Base-by-base conservation (phyloP, 306 rosid genomes). In the Vigna nakashimae region DNA sequence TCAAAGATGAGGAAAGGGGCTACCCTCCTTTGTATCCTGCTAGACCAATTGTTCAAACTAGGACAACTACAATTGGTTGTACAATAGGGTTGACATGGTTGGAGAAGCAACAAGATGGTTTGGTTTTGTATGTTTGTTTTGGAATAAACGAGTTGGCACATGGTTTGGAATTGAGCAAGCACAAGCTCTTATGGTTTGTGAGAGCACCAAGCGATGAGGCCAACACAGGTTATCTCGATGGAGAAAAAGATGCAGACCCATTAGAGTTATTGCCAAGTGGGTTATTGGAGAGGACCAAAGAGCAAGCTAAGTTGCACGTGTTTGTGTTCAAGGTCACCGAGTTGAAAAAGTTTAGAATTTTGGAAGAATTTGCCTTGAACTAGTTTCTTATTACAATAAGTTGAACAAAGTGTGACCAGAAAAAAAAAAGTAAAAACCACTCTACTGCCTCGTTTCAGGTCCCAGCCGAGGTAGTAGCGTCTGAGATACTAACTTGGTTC, bases 291-390 rank as follows among this genome's bases (percentile, higher is more conserved):
- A 60, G 67, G 16, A 60, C 45, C 11, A 60, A 60, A 30, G 45
- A 60, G 12, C 42, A 30, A 30, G 22, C 43, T 14, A 0, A 30
- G 66, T 89, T 42, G 88, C 91, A 18, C 87, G 96, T 32, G 90
- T 92, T 62, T 51, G 81, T 34, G 75, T 86, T 36, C 97, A 92
- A 57, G 6, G 10, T 36, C 88, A 71, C 75, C 87, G 91, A 0
- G 40, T 1, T 2, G 96, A 92, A 84, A 80, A 71, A 69, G 86
- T 92, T 57, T 0, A 57, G 64, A 80, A 83, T 16, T 90, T 92
- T 71, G 96, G 96, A 49, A 77, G 78, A 11, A 71, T 85, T 82
- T 86, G 95, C 72, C 76, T 78, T 20, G 92, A 89, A 18, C 92
- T 92, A 71, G 86, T 89, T 18, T 56, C 65, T 24, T 11, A 85